Base-by-base conservation (phyloP, 345 rosid species). In the Turritis glabra region DNA sequence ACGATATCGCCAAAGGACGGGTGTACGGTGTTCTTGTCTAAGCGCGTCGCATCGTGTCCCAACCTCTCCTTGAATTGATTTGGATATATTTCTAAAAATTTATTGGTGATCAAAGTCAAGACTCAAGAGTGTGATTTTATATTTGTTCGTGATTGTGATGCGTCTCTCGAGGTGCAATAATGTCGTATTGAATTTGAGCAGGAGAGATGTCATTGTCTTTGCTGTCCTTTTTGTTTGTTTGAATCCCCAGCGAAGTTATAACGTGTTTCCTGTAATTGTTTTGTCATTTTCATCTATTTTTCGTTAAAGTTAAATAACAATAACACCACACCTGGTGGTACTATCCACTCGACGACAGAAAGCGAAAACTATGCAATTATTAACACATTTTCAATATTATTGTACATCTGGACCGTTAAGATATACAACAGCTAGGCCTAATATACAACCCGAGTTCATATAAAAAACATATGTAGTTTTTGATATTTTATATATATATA, bases 1-100 rank as follows among this genome's bases (percentile, higher is more conserved):
- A 93, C 98, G 6, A 93, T 93, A 5, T 72, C 85, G 29, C 98
- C 98, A 0, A 87, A 85, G 72, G 98, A 93, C 63, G 97, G 89
- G 5, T 93, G 98, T 65, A 75, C 37, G n/a, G 90, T 88, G 5
- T 82, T 62, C 60, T 72, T 93, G 25, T 78, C 85, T 8, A 61
- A 52, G 57, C 90, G 97, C 19, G 73, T 86, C 73, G 27, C 75
- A 8, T 52, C 72, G 2, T 84, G 79, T 58, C 85, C 85, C 0
- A 53, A 72, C 40, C 66, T 87, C 13, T 74, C 80, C 0, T 2
- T 55, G 12, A 44, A 57, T 3, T 72, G 48, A 81, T 22, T 74
- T 77, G n/a, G n/a, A n/a, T n/a, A 77, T 73, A 1, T 29, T 64
- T 29, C n/a, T 60, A 0, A 8, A 25, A 8, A 8, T 5, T 26